Percentiles rank a stretch among this genome's conserved stretches.
These are phyloP conservation scores for Sporothrix humicola DNA, from an alignment of 2,329 filamentous ascomycete genomes.

Conservation along the genomic window DNA sequence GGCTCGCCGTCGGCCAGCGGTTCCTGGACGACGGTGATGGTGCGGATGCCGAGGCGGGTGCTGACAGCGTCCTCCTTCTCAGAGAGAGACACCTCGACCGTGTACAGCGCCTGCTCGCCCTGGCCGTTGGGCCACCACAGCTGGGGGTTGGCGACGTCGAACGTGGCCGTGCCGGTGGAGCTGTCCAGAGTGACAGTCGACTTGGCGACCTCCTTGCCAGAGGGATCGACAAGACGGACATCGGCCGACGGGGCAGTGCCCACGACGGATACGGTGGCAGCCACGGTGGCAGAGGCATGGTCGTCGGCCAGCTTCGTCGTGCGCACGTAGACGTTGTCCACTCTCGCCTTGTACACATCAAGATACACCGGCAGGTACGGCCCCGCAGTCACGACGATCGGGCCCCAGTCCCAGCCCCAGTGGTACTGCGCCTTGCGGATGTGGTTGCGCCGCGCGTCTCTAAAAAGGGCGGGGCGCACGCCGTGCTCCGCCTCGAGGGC, in stretches of 20 bases:
- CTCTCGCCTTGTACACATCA: conserved; percentile 70
- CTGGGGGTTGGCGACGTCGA: conserved; percentile 64
- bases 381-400: conserved; percentile 68
- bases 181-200: too few relatives aligned
- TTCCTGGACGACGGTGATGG: conserved; percentile 63
- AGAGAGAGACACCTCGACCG: conserved; percentile 63
- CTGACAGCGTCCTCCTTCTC: conserved; percentile 50
- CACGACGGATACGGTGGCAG: conserved; percentile 41
- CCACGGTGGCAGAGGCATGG: not conserved
- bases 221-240: not conserved
- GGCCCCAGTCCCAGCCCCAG: conserved; percentile 79
- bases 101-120: conserved; percentile 75
- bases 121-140: conserved; percentile 82
- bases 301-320: conserved; percentile 51
- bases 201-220: not conserved
- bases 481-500: conserved; percentile 66
- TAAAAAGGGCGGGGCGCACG: conserved; percentile 62
- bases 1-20: conserved; percentile 57
- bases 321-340: conserved; percentile 57
- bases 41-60: conserved; percentile 73
- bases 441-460: conserved; percentile 63
- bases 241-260: conserved; percentile 44
- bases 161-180: conserved; percentile 45
- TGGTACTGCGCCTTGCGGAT: conserved; percentile 73
- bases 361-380: conserved; percentile 76